Percentiles rank a stretch among this genome's conserved stretches.
phyloP scores from a whole-genome alignment of 164 flowering plant genomes.

The Macadamia integrifolia region DNA sequence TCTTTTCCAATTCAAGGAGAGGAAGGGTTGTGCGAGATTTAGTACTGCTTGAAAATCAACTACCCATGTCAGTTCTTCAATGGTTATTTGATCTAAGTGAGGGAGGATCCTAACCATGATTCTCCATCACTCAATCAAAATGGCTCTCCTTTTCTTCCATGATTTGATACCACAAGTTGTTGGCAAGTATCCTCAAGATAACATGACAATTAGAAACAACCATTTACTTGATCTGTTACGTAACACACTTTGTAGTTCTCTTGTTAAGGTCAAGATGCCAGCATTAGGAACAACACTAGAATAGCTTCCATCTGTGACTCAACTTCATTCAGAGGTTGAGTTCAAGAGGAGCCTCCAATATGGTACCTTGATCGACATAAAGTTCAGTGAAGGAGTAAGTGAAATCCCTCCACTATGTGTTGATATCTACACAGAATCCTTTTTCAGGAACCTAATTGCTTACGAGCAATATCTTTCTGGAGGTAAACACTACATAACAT shows the following conservation, averaged over 20 bases:
- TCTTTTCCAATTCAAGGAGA: constrained; percentile 37
- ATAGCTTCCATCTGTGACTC: too few species aligned
- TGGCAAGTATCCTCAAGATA: too few species aligned
- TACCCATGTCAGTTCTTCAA: constrained; percentile 39
- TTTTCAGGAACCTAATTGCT: constrained; percentile 31
- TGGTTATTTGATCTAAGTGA: constrained; percentile 22
- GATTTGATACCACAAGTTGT: too few species aligned
- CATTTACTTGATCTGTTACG: constrained; percentile 34
- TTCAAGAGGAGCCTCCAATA: too few species aligned
- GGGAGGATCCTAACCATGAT: too few species aligned
- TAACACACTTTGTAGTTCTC: too few species aligned
- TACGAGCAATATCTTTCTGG: constrained; percentile 8
- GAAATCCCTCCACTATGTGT: constrained; percentile 24
- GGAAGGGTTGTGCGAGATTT: constrained; percentile 41
- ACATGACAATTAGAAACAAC: neutral
- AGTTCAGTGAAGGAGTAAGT: constrained; percentile 22
- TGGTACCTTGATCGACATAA: constrained; percentile 22
- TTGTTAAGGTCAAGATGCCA: too few species aligned
- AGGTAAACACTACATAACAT: constrained; percentile 1
- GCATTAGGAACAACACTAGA: too few species aligned
- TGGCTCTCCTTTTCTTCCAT: constrained; percentile 29
- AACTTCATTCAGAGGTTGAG: too few species aligned
- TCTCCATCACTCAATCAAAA: constrained; percentile 11
- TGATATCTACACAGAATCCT: constrained; percentile 2
- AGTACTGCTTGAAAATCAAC: constrained; percentile 57